Evolutionary conservation across 2,329 filamentous ascomycete species (phyloP), one percentile per base, ranked within the genome.

Genomic region (Fusarium torulosum): DNA sequence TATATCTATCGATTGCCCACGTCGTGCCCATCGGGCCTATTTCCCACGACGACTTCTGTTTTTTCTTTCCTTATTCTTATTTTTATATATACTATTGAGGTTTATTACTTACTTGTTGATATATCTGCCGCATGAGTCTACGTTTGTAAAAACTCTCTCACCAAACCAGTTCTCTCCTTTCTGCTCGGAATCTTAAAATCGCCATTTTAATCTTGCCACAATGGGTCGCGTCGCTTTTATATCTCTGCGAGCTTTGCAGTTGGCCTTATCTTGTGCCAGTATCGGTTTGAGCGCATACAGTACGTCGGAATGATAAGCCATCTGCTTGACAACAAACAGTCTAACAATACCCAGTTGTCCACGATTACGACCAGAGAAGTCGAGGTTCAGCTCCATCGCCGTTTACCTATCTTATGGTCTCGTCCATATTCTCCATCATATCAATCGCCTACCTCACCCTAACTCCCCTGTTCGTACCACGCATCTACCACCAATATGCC

Each of bases 361-460:
- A 89, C 76, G 89, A 86, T 85, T 89, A 88, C 75, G 81, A 85
- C 23, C 45, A 63, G 74, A 79, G 77, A 71, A 90, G 85, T 72
- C 79, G 83, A 66, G 82, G 82, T 5, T 69, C 81, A 19, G 82
- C 86, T n/a, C 87, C 88, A 0, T 78, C 81, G 5, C 82, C 87
- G 63, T 77, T 90, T 76, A 85, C 83, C 79, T 88, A 88, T 75
- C 76, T 89, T 64, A 77, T 89, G 70, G 85, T 86, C 72, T 80
- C 79, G 25, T 83, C 86, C 3, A 66, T 86, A 42, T 83, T 86
- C 71, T 85, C 86, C 27, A 74, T 89, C 37, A 23, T 88, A 53
- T 88, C 87, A 10, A 74, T 89, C 52, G 73, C 77, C 49, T 87
- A 87, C 71, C 80, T 88, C 20, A 85, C 86, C 71, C 49, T 85